A percentile compares a stretch with the other conserved stretches of the same genome.
These are phyloP conservation scores for Hyparrhenia diplandra DNA, from an alignment of 176 grass and related monocot genomes.

Conservation along the genomic window DNA sequence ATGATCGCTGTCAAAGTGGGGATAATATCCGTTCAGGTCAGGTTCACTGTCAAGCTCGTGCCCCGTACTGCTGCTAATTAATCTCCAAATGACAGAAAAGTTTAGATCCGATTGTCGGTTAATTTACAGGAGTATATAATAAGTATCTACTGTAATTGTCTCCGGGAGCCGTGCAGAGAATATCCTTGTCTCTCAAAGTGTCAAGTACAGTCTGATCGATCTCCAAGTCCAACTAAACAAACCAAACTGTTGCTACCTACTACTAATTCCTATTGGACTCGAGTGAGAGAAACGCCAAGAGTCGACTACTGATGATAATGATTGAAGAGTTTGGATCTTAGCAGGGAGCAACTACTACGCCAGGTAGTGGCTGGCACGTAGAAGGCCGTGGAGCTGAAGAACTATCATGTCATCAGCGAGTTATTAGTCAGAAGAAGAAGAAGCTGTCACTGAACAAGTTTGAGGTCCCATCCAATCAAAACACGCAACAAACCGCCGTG, in stretches of 20 bases:
- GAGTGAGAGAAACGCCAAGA: not conserved
- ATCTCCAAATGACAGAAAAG: not conserved
- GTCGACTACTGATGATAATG: not conserved
- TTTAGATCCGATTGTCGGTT: constrained; percentile 1
- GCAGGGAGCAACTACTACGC: not conserved
- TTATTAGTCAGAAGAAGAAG: not conserved
- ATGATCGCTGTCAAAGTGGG: not conserved
- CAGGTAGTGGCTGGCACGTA: no score
- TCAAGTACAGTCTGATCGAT: not conserved
- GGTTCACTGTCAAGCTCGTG: not conserved
- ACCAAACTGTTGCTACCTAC: no score
- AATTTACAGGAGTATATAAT: not conserved
- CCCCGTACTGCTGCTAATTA: not conserved
- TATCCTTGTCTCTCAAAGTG: not conserved
- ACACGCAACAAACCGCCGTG: not conserved
- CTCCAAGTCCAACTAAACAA: not conserved
- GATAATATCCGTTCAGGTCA: not conserved
- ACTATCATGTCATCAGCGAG: not conserved
- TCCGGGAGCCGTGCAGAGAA: not conserved
- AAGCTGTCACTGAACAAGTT: not conserved
- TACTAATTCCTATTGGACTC: no score
- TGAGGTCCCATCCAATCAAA: not conserved
- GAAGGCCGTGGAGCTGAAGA: not conserved
- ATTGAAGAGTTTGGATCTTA: not conserved
- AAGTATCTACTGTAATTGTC: not conserved